These are phyloP conservation scores for Sisymbrium irio DNA, from an alignment of 345 rosid genomes.

Conservation along the genomic window DNA sequence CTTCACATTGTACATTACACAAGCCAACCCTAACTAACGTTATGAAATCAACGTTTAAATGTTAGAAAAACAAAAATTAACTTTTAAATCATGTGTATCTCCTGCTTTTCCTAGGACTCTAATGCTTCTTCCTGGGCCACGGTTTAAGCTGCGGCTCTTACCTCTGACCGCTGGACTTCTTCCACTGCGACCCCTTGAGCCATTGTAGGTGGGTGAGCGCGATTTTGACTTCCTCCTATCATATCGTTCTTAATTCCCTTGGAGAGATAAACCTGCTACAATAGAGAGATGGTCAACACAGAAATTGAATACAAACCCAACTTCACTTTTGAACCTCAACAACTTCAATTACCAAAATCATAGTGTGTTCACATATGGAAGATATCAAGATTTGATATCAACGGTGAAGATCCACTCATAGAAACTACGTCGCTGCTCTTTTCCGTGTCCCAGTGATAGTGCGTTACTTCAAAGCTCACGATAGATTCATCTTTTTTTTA, in stretches of 20 bases:
- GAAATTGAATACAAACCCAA: slow-evolving; percentile 83
- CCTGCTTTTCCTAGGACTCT: slow-evolving; percentile 27
- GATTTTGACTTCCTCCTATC: slow-evolving; percentile 56
- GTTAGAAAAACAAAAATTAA: no score
- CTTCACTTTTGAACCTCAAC: slow-evolving; percentile 90
- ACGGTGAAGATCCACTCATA: no score
- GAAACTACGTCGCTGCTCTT: no score
- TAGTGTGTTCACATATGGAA: slow-evolving; percentile 46
- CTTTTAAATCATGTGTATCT: no score
- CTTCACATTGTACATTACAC: no score
- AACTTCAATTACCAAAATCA: slow-evolving; percentile 71
- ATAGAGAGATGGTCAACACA: slow-evolving; percentile 1
- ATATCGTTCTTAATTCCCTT: slow-evolving; percentile 43
- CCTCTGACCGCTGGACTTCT: slow-evolving; percentile 37
- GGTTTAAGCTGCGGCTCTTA: slow-evolving; percentile 41
- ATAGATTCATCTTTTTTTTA: no score
- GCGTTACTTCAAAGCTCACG: no score
- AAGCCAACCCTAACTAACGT: no score
- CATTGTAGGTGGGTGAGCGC: slow-evolving; percentile 58
- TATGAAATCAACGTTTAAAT: no score
- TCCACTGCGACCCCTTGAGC: slow-evolving; percentile 57
- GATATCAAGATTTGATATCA: slow-evolving; percentile 39
- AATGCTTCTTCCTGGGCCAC: slow-evolving; percentile 41
- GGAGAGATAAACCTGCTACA: slow-evolving; percentile 67
- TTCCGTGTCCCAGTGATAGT: no score